phyloP scores from a whole-genome alignment of 352 stramenopile species.

The Phytophthora pistaciae region DNA sequence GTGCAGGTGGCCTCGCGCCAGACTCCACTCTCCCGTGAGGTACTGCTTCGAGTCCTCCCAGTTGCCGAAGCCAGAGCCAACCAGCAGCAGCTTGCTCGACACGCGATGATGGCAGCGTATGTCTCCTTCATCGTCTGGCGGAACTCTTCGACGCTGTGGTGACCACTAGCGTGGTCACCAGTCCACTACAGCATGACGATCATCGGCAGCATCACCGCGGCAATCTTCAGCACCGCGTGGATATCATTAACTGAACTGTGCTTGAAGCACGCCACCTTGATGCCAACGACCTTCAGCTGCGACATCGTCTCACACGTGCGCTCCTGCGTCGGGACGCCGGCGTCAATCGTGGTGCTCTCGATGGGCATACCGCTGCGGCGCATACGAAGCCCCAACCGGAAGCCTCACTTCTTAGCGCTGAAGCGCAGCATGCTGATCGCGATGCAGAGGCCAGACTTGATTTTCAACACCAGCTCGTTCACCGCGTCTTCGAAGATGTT shows the following conservation, averaged over 20 bases:
- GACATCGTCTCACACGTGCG: constrained; percentile 45
- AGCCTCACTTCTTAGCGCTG: constrained; percentile 90
- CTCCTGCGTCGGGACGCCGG: constrained; percentile 83
- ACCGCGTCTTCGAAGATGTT: constrained; percentile 80
- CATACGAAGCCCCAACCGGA: constrained; percentile 91
- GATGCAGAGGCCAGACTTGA: constrained; percentile 80
- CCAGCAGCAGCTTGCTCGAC: constrained; percentile 86
- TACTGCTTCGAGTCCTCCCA: constrained; percentile 85
- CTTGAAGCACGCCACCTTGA: constrained; percentile 89
- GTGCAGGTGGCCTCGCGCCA: constrained; percentile 48
- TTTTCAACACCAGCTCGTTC: constrained; percentile 71
- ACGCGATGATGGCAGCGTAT: constrained; percentile 84
- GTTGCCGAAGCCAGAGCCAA: constrained; percentile 90
- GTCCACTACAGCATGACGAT: constrained; percentile 91
- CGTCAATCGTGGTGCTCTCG: constrained; percentile 90
- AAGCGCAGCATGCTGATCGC: constrained; percentile 92
- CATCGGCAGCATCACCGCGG: constrained; percentile 61
- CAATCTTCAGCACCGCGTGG: constrained; percentile 81
- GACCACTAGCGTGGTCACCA: constrained; percentile 81
- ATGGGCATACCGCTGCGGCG: constrained; percentile 83
- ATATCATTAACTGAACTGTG: constrained; percentile 84
- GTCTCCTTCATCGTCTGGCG: constrained; percentile 77
- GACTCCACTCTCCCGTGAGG: constrained; percentile 86
- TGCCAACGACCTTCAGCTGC: constrained; percentile 68
- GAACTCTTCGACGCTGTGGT: constrained; percentile 93